phyloP scores from a whole-genome alignment of 352 stramenopile genomes.

The Phytophthora crassamura region DNA sequence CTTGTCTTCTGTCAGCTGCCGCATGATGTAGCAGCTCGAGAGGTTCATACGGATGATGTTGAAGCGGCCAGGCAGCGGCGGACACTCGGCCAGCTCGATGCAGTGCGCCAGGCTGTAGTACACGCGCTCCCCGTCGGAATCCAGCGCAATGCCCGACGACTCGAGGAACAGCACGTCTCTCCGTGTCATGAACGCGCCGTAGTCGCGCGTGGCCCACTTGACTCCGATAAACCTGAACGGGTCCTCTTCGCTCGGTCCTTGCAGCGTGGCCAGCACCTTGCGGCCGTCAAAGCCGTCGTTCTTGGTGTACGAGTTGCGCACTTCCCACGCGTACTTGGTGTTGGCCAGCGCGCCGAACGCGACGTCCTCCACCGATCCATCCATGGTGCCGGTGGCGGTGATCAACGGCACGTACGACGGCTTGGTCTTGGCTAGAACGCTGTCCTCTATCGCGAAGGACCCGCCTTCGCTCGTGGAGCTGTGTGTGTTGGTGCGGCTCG shows the following conservation, averaged over 20 bases:
- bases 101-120: conserved; percentile 46
- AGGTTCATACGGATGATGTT: conserved; percentile 48
- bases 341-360: conserved; percentile 32
- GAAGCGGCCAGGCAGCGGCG: conserved; percentile 24
- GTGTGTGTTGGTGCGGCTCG: conserved; percentile 30
- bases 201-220: conserved; percentile 45
- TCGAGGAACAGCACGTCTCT: conserved; percentile 48
- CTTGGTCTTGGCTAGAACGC: conserved; percentile 31
- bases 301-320: conserved; percentile 48
- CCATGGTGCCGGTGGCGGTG: conserved; percentile 26
- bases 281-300: conserved; percentile 41
- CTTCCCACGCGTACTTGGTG: conserved; percentile 34
- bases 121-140: conserved; percentile 43
- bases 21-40: conserved; percentile 63
- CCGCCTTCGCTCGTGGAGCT: conserved; percentile 40
- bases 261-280: conserved; percentile 39
- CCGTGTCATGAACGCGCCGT: conserved; percentile 38
- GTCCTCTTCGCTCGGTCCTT: conserved; percentile 39
- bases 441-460: conserved; percentile 35
- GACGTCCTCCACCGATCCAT: conserved; percentile 34
- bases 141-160: conserved; percentile 40
- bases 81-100: conserved; percentile 37
- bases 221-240: conserved; percentile 47
- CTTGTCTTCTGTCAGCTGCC: conserved; percentile 39
- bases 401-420: conserved; percentile 32